Conservation (phyloP, 768 basidiomycete genomes). For the Dentipellis sp. region DNA sequence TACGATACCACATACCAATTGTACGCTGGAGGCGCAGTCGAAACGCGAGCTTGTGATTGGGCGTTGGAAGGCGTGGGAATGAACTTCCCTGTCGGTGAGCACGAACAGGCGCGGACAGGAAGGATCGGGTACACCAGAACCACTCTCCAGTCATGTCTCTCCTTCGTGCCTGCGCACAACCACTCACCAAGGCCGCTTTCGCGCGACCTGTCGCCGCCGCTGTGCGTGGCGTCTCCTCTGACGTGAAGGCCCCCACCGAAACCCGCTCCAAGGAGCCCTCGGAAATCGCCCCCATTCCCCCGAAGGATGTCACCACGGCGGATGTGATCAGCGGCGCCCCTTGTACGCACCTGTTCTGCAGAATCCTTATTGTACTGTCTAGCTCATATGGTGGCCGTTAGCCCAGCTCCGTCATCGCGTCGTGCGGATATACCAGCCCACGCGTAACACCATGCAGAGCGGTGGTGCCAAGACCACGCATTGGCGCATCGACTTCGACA, state of each 20-base stretch:
- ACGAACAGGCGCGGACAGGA: no score
- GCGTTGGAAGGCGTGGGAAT: not conserved
- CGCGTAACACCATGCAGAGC: constrained; percentile 93
- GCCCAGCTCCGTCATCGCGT: constrained; percentile 79
- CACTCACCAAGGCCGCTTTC: not conserved
- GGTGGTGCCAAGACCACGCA: constrained; percentile 76
- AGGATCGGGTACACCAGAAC: no score
- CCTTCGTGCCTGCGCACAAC: not conserved
- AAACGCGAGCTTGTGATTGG: not conserved
- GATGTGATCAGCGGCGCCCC: constrained; percentile 85
- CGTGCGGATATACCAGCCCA: constrained; percentile 89
- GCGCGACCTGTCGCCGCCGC: not conserved
- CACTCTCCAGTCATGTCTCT: not conserved
- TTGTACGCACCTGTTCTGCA: constrained; percentile 32
- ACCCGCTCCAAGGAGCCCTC: constrained; percentile 24
- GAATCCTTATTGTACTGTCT: not conserved
- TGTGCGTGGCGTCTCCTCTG: not conserved
- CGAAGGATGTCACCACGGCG: constrained; percentile 59
- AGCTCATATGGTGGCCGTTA: constrained; percentile 19
- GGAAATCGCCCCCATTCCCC: constrained; percentile 33
- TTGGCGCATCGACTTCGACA: constrained; percentile 95
- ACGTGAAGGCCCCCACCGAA: constrained; percentile 1
- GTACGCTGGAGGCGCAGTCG: not conserved
- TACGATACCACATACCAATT: not conserved
- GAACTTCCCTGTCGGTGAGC: not conserved